Evolutionary conservation across 2,329 filamentous ascomycete species (phyloP), one percentile per base, ranked within the genome.

Genomic region (Leptographium galeiforme): DNA sequence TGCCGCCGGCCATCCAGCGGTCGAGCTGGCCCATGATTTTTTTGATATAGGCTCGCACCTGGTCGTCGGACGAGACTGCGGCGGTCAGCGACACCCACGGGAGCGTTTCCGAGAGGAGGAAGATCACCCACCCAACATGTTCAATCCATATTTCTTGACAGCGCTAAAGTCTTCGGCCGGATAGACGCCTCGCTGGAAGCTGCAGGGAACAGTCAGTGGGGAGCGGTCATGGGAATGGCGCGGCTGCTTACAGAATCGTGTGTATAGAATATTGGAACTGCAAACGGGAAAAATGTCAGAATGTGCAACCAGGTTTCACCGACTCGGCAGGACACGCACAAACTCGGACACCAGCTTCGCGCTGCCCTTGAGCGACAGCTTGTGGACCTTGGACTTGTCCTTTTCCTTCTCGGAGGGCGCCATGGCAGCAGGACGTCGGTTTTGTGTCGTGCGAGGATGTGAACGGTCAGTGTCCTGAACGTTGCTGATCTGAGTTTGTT

Each of bases 111-210:
- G 25, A 38, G 34, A 18, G 36, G 4, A 18, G 25, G 34, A 41
- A 30, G 3, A 32, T 48, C 4, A 36, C 56, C 2, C 25, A 86
- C 82, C 80, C 63, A 95, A 86, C 89, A 96, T 95, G 64, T 95
- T 97, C 63, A 98, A 80, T 63, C 93, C 93, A 84, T 98, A 98
- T 73, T 98, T 98, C 74, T 98, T 98, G 64, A 98, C 90, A 43
- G 89, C 85, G 60, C 87, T 88, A 67, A 98, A 98, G 72, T 98
- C 93, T 65, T 98, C 93, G 51, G 93, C 89, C 32, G 93, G 93
- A 69, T 98, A 86, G 59, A 86, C 82, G 56, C 82, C 82, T 64
- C 82, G 80, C 69, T 97, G 91, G 70, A 95, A 96, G 51, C 87
- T 91, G 61, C 14, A 16, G 39, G 19, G 32, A 4, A 7, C 13